phyloP scores from a whole-genome alignment of 2,329 filamentous ascomycete species.

The Penicillium sclerotiorum region DNA sequence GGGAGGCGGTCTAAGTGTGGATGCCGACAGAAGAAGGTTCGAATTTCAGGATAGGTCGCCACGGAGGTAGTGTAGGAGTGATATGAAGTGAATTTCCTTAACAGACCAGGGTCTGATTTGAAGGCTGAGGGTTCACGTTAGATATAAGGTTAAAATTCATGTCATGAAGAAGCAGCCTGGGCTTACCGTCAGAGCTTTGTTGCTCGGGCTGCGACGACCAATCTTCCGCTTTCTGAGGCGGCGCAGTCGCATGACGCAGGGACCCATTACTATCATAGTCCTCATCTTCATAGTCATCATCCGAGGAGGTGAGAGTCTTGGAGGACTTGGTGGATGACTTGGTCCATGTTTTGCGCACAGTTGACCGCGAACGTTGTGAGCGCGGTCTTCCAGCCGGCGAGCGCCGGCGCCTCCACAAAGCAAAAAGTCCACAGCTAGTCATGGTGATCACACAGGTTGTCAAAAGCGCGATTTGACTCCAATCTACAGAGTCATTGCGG shows the following conservation, averaged over 20 bases:
- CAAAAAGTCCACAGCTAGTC: slow-evolving; percentile 40
- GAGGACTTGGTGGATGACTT: slow-evolving; percentile 31
- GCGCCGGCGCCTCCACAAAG: slow-evolving; percentile 30
- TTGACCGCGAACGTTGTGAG: slow-evolving; percentile 5
- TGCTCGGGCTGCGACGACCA: slow-evolving; percentile 29
- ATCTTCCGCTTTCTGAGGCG: slow-evolving; percentile 21
- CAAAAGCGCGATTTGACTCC: slow-evolving; percentile 34
- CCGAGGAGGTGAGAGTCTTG: slow-evolving; percentile 37
- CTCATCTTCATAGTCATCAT: slow-evolving; percentile 42
- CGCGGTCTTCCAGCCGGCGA: slow-evolving; percentile 17
- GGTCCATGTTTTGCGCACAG: slow-evolving; percentile 21
- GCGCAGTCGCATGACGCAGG: slow-evolving; percentile 30
- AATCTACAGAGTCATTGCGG: slow-evolving; percentile 33
- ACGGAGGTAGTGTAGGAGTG: slow-evolving; percentile 71
- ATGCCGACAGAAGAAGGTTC: slow-evolving; percentile 82
- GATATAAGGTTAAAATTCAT: not conserved
- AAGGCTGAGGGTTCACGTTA: slow-evolving; percentile 26
- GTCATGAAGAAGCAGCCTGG: not conserved
- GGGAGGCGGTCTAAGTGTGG: slow-evolving; percentile 81
- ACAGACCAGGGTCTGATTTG: slow-evolving; percentile 72
- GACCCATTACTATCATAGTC: slow-evolving; percentile 39
- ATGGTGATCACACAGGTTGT: slow-evolving; percentile 38
- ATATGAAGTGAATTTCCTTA: slow-evolving; percentile 74
- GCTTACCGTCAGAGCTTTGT: slow-evolving; percentile 34
- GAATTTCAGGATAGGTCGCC: slow-evolving; percentile 72